Conservation (phyloP, 495 filamentous ascomycete species). For the Amniculicola lignicola region DNA sequence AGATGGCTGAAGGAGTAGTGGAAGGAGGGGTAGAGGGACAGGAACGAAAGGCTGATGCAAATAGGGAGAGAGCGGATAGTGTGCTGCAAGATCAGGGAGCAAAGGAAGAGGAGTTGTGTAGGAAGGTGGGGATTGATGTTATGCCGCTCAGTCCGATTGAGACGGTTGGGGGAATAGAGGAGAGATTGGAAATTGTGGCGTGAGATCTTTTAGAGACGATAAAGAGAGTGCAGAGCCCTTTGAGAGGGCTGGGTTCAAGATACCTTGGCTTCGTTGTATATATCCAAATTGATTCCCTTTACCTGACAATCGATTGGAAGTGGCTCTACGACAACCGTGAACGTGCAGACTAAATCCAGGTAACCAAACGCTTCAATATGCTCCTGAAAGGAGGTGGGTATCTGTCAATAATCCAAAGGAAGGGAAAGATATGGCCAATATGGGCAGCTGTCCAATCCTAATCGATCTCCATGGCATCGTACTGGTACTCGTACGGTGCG, state of each 20-base stretch:
- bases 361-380: no score
- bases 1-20: not conserved
- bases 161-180: constrained; percentile 12
- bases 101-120: constrained; percentile 9
- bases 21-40: not conserved
- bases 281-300: not conserved
- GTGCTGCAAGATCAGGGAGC: constrained; percentile 12
- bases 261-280: constrained; percentile 9
- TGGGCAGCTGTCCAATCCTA: no score
- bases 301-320: no score
- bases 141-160: constrained; percentile 3
- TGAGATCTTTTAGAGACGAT: not conserved
- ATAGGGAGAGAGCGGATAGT: constrained; percentile 15
- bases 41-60: not conserved
- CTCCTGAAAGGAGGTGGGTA: no score
- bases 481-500: constrained; percentile 55
- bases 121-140: constrained; percentile 18
- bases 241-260: not conserved
- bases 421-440: no score
- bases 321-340: no score
- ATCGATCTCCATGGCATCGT: constrained; percentile 60
- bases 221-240: not conserved
- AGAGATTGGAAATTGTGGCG: constrained; percentile 3
- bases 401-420: no score
- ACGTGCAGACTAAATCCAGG: no score